Base-by-base conservation (phyloP, 208 protist genomes). In the Leishmania braziliensis region DNA sequence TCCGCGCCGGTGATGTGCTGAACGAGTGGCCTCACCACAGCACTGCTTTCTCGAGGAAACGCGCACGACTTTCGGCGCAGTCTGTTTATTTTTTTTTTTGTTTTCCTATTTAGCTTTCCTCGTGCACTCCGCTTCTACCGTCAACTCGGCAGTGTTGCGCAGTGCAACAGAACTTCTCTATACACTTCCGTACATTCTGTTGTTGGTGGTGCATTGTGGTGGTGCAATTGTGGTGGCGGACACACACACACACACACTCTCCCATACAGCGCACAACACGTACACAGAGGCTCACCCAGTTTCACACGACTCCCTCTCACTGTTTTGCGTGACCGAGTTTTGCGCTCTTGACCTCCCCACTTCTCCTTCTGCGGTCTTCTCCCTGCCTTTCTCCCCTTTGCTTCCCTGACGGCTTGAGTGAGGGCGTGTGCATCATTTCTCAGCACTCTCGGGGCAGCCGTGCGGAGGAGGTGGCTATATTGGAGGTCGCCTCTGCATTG, bases 211-310 rank as follows among this genome's bases (percentile, higher is more conserved):
- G 56, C 12, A 23, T n/a, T 3, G 23, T 26, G 56, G 14, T 62
- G 56, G 39, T 3, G 56, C 12, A 62, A 23, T n/a, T 3, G 23
- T 26, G 56, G 14, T 62, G 56, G 23, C 9, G 65, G 36, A 18
- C n/a, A 46, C 65, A 18, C 14, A 70, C 33, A 23, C 63, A 46
- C 63, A 69, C 5, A 69, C 63, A 68, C n/a, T n/a, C 56, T n/a
- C 56, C 14, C 56, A 62, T 62, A 62, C 56, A 63, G 2, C 8
- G 9, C 58, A 29, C 10, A n/a, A 29, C 58, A 12, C 26, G 9
- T n/a, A 9, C 43, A 54, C 68, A n/a, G 56, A 78, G 12, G 66
- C 60, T 36, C 69, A 82, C 62, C 12, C n/a, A 80, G 26, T 54
- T 43, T 18, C 20, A 68, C 63, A 68, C 63, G 12, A 20, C 29